These are phyloP conservation scores for Yamadazyma epiphylla DNA, from an alignment of 1,139 yeast species.

Conservation along the genomic window DNA sequence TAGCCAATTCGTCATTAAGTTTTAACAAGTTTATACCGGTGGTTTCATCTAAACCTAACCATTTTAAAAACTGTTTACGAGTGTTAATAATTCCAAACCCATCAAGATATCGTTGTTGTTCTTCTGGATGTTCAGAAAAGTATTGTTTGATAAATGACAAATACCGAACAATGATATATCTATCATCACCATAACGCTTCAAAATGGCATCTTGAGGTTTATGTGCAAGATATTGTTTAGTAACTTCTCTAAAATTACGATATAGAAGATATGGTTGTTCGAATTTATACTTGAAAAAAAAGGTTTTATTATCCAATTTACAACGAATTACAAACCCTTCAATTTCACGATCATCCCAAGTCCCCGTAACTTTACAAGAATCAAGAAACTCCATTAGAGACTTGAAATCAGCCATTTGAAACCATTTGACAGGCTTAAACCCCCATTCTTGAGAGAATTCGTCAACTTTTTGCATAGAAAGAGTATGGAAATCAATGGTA, in stretches of 20 bases:
- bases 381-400: slow-evolving; percentile 51
- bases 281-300: slow-evolving; percentile 89
- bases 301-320: slow-evolving; percentile 27
- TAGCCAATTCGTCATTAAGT: slow-evolving; percentile 18
- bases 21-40: slow-evolving; percentile 31
- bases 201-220: slow-evolving; percentile 37
- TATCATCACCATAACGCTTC: slow-evolving; percentile 45
- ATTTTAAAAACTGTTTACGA: slow-evolving; percentile 57
- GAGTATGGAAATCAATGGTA: slow-evolving; percentile 58
- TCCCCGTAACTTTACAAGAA: slow-evolving; percentile 61
- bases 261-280: slow-evolving; percentile 93
- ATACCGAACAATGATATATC: slow-evolving; percentile 61
- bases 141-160: slow-evolving; percentile 60
- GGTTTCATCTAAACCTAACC: slow-evolving; percentile 25
- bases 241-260: slow-evolving; percentile 86
- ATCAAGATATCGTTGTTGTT: slow-evolving; percentile 42
- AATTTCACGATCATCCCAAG: slow-evolving; percentile 65
- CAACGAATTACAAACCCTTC: slow-evolving; percentile 94
- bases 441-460: slow-evolving; percentile 70
- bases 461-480: slow-evolving; percentile 56
- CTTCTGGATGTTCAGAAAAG: slow-evolving; percentile 41
- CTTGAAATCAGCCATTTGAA: slow-evolving; percentile 32
- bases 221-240: slow-evolving; percentile 52
- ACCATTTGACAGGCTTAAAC: slow-evolving; percentile 53
- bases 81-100: slow-evolving; percentile 76